phyloP scores from a whole-genome alignment of 495 filamentous ascomycete genomes.

The Rostrohypoxylon terebratum region DNA sequence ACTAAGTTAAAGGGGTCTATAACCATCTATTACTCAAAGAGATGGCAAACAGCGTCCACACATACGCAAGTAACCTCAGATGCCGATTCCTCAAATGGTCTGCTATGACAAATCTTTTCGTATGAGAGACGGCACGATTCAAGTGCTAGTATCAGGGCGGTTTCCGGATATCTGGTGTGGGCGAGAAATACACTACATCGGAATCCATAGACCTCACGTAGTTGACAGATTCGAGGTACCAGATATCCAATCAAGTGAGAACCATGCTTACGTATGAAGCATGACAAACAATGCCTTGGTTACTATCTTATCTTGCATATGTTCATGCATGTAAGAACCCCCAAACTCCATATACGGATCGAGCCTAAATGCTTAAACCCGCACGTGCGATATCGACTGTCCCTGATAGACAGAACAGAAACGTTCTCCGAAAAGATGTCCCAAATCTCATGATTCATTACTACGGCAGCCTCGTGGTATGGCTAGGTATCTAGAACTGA shows the following conservation, averaged over 20 bases:
- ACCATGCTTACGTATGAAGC: not conserved
- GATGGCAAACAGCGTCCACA: not conserved
- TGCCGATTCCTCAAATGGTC: not conserved
- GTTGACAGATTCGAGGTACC: not conserved
- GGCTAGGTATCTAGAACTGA: slow-evolving; percentile 44
- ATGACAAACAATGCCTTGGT: not conserved
- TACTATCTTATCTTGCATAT: not conserved
- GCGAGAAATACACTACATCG: not conserved
- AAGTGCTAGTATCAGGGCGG: not conserved
- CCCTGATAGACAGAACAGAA: not conserved
- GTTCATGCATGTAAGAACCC: not conserved
- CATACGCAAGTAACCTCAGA: not conserved
- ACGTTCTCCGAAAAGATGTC: not conserved
- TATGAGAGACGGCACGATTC: not conserved
- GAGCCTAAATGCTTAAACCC: not conserved
- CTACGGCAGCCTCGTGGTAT: slow-evolving; percentile 28
- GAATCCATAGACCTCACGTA: not conserved
- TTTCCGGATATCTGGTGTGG: not conserved
- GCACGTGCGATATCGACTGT: not conserved
- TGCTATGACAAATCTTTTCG: not conserved
- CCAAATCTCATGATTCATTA: slow-evolving; percentile 42
- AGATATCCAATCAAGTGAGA: not conserved
- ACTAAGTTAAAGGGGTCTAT: not conserved
- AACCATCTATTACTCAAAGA: not conserved
- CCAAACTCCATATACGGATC: not conserved